Percentiles rank a stretch among this genome's conserved stretches.
These are phyloP conservation scores for Gypsophila paniculata DNA, from an alignment of 179 eudicot species.

Conservation along the genomic window DNA sequence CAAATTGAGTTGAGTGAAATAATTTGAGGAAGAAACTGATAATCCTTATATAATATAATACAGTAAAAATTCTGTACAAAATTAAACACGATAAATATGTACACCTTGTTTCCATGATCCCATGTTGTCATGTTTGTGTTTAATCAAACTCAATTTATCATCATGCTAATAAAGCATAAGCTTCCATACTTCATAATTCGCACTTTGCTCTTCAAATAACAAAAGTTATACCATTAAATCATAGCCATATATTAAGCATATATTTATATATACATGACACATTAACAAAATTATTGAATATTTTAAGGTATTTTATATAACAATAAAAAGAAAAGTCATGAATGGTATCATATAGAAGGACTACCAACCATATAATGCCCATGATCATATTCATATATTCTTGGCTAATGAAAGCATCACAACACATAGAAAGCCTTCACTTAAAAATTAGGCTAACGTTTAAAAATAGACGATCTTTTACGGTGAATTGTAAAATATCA, in stretches of 20 bases:
- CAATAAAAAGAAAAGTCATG: background rate
- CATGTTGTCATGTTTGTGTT: background rate
- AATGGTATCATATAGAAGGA: background rate
- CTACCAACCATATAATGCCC: background rate
- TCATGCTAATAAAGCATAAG: background rate
- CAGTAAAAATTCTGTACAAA: too few species aligned
- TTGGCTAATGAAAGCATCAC: background rate
- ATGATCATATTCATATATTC: background rate
- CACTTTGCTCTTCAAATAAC: background rate
- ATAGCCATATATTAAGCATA: conserved; percentile 1
- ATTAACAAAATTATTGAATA: conserved; percentile 7
- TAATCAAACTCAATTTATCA: background rate
- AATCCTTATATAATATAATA: too few species aligned
- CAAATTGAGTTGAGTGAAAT: too few species aligned
- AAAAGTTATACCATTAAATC: background rate
- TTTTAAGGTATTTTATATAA: background rate
- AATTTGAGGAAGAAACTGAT: too few species aligned
- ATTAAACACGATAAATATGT: background rate
- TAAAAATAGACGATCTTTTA: too few species aligned
- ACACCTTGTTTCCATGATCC: background rate
- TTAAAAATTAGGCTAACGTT: too few species aligned
- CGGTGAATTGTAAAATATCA: too few species aligned
- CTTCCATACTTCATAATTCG: background rate
- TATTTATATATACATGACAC: too few species aligned
- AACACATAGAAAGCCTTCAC: background rate